These are phyloP conservation scores for Tulasnella sp. DNA, from an alignment of 768 basidiomycete genomes.

Conservation along the genomic window DNA sequence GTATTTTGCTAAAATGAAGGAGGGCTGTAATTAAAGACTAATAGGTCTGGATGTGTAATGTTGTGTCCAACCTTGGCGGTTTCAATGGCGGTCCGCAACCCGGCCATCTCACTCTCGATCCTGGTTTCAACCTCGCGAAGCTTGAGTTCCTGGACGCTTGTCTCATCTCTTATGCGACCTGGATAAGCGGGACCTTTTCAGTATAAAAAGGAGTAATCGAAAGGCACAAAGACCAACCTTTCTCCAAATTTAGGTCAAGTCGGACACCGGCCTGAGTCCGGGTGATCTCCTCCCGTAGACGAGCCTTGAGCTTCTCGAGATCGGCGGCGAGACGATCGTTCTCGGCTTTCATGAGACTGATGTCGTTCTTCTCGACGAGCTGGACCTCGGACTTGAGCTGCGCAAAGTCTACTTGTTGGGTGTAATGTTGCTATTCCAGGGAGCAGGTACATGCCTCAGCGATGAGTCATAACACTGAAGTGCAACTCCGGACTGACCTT, in stretches of 20 bases:
- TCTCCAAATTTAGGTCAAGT: constrained; percentile 91
- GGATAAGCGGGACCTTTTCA: background rate
- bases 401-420: constrained; percentile 93
- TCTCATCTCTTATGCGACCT: constrained; percentile 88
- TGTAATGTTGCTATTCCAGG: constrained; percentile 63
- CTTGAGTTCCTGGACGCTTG: constrained; percentile 82
- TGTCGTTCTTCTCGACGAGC: constrained; percentile 92
- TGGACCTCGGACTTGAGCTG: constrained; percentile 94
- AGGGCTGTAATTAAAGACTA: background rate
- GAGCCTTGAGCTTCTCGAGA: constrained; percentile 90
- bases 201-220: background rate
- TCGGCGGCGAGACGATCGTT: constrained; percentile 88
- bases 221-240: constrained; percentile 28
- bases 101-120: constrained; percentile 93
- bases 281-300: constrained; percentile 81
- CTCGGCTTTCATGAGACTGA: constrained; percentile 90
- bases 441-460: background rate
- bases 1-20: constrained; percentile 30
- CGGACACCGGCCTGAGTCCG: constrained; percentile 88
- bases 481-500: constrained; percentile 44
- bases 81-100: constrained; percentile 70
- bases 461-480: background rate
- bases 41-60: background rate
- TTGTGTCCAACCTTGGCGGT: constrained; percentile 57
- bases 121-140: constrained; percentile 95